Evolutionary conservation across 108 stramenopile species (phyloP), one percentile per base, ranked within the genome.

Genomic region (Chaetoceros tenuissimus): DNA sequence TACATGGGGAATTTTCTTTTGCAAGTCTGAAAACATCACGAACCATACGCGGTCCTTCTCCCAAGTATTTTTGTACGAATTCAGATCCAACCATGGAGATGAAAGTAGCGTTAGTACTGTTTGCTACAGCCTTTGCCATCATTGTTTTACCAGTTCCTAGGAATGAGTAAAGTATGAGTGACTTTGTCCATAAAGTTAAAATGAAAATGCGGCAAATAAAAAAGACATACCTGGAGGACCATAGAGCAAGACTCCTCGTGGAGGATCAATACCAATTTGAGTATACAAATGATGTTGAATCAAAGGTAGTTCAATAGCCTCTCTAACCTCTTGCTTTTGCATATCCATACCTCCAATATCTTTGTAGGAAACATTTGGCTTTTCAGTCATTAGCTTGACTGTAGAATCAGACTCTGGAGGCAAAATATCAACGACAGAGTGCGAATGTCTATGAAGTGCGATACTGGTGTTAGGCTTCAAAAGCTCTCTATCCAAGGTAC

Each of bases 11-110:
- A 63, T 99, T 99, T 67, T 99, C 97, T 26, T 94, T 80, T 23
- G 99, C 99, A 20, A 99, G 88, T 23, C 98, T 94, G 69, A 99
- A 99, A 19, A 98, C 99, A 68, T 98, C 99, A 23, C 99, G 89
- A 47, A 99, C 99, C 96, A 98, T 97, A 29, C 97, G 92, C 10
- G 98, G 96, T 22, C 98, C 99, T 69, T 99, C 99, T 23, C 99
- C 99, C 23, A 99, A 77, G 72, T 98, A 99, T 78, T 98, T 99
- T 82, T 99, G 99, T 44, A 99, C 99, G 79, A 99, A 98, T 69
- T 99, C 97, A 10, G 88, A 89, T 20, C 98, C 98, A 8, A 96
- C 96, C 91, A 99, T 94, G 75, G 83, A 84, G 60, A 99, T 98
- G 74, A 98, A 99, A 45, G 96, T 92, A 24, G 99, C 99, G 43